Conservation (phyloP, 208 protist genomes). For the Trypanosoma conorhini region DNA sequence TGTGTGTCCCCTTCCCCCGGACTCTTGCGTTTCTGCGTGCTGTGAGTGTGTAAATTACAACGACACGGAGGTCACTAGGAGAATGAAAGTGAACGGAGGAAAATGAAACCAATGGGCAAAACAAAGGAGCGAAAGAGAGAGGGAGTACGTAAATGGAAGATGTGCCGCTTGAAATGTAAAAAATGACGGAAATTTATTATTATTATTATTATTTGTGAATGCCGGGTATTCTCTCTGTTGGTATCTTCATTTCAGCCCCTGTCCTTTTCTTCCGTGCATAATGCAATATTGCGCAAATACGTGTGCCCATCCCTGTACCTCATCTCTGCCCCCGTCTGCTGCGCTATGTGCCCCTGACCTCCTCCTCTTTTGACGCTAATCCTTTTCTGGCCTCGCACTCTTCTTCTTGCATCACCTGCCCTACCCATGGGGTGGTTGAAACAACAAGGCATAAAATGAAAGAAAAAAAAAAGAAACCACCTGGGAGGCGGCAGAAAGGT, state of each 20-base stretch:
- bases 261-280: too few species aligned
- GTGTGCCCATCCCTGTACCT: background rate
- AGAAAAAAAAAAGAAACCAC: too few species aligned
- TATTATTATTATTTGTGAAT: background rate
- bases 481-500: too few species aligned
- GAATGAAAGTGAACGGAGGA: background rate
- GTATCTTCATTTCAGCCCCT: too few species aligned
- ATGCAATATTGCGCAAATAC: background rate
- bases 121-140: background rate
- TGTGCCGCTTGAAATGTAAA: background rate
- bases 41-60: background rate
- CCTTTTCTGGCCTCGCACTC: background rate
- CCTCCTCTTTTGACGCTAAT: constrained; percentile 15
- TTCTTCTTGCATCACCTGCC: too few species aligned
- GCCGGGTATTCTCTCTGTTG: too few species aligned
- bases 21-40: background rate
- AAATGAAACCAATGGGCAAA: background rate
- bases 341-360: background rate
- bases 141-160: background rate
- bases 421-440: too few species aligned
- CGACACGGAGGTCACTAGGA: background rate
- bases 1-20: background rate
- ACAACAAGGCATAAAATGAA: too few species aligned
- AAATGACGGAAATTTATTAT: background rate
- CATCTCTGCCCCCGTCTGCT: background rate